These are phyloP conservation scores for Hypoxylon rubiginosum DNA, from an alignment of 2,329 filamentous ascomycete species.

Conservation along the genomic window DNA sequence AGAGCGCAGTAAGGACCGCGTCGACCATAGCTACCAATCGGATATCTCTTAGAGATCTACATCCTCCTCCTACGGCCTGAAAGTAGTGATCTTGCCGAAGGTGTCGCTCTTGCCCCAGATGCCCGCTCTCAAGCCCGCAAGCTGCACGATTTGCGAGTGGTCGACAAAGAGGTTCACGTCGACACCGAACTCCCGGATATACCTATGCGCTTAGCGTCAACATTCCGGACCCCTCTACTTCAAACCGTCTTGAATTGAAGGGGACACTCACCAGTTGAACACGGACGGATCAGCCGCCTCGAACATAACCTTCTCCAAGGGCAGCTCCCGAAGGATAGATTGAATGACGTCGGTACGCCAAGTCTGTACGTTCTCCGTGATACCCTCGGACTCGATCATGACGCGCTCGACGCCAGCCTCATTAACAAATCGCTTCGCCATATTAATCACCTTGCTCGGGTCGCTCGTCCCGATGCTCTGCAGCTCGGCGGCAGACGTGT, in stretches of 20 bases:
- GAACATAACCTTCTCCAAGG: conserved; percentile 68
- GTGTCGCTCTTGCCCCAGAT: conserved; percentile 70
- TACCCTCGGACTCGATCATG: conserved; percentile 72
- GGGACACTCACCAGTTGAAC: conserved; percentile 64
- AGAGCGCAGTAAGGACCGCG: too few relatives aligned
- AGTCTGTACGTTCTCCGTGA: conserved; percentile 67
- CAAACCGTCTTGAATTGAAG: neutral
- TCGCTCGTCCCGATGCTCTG: conserved; percentile 63
- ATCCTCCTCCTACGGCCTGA: too few relatives aligned
- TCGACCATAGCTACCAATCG: too few relatives aligned
- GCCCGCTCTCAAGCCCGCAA: conserved; percentile 63
- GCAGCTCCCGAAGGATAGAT: conserved; percentile 64
- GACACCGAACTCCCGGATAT: conserved; percentile 66
- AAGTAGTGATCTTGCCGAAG: conserved; percentile 65
- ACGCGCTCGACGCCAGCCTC: conserved; percentile 66
- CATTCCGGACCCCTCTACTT: neutral
- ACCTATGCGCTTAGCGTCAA: conserved; percentile 23
- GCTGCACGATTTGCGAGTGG: conserved; percentile 69
- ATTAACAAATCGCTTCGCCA: conserved; percentile 63
- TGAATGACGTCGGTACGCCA: conserved; percentile 70
- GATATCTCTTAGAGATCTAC: neutral
- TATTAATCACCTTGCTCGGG: conserved; percentile 62
- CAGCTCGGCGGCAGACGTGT: conserved; percentile 62
- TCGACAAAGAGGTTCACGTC: conserved; percentile 71
- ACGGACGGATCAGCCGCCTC: conserved; percentile 68